Base-by-base conservation (phyloP, 2,329 filamentous ascomycete genomes). In the Pochonia chlamydosporia region DNA sequence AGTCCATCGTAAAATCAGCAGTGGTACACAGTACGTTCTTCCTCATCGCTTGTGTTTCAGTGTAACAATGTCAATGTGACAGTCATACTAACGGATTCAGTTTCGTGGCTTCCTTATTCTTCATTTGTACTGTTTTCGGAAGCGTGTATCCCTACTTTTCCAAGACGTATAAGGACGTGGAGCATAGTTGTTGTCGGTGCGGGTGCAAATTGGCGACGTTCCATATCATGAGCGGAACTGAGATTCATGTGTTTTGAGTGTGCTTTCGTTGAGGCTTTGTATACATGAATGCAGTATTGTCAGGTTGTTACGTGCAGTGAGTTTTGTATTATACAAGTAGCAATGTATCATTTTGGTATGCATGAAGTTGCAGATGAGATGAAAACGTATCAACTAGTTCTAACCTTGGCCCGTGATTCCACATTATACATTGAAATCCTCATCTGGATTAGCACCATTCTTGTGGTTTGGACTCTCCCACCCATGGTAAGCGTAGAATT, bases 341-440 rank as follows among this genome's bases (percentile, higher is more conserved):
- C n/a, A n/a, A n/a, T n/a, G n/a, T n/a, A n/a, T n/a, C n/a, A n/a
- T n/a, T n/a, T n/a, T n/a, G n/a, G n/a, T n/a, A n/a, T n/a, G n/a
- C n/a, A n/a, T n/a, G n/a, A n/a, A n/a, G n/a, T n/a, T n/a, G n/a
- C n/a, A n/a, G n/a, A n/a, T n/a, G n/a, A n/a, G n/a, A n/a, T n/a
- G n/a, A n/a, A n/a, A n/a, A n/a, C n/a, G n/a, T n/a, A n/a, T n/a
- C n/a, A n/a, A n/a, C n/a, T n/a, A n/a, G n/a, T n/a, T n/a, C n/a
- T n/a, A n/a, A n/a, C n/a, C n/a, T n/a, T n/a, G n/a, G n/a, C n/a
- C n/a, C n/a, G n/a, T n/a, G n/a, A n/a, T n/a, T n/a, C n/a, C n/a
- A 37, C n/a, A 9, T 37, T 23, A 41, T 9, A 41, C 20, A 41
- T 41, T 41, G 39, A 41, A 41, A 8, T 41, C 39, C 18, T 41